Conservation (phyloP, 31 red algal species). For the Porphyra umbilicalis region DNA sequence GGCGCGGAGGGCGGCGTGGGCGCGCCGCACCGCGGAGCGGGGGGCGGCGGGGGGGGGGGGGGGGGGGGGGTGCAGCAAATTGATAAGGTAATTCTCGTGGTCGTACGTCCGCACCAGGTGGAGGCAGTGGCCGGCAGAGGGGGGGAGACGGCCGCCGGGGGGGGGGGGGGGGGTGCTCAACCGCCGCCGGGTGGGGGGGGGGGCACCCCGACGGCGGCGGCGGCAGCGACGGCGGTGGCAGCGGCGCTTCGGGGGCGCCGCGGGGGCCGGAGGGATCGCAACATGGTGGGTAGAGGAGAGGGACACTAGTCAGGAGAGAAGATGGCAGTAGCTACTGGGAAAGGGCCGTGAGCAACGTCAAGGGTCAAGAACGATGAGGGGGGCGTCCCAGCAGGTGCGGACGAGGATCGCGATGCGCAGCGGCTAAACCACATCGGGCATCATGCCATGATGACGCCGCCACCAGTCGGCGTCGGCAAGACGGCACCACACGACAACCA, state of each 20-base stretch:
- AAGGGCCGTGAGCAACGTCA: too few relatives aligned
- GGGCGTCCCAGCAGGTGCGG: too few relatives aligned
- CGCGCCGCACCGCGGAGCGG: conserved; percentile 9
- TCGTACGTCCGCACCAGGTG: conserved; percentile 44
- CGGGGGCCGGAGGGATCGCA: neutral
- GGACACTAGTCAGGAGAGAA: too few relatives aligned
- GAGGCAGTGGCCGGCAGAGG: conserved; percentile 35
- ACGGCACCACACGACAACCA: too few relatives aligned
- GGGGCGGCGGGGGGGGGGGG: neutral
- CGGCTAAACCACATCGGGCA: too few relatives aligned
- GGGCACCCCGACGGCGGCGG: neutral
- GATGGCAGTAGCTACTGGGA: too few relatives aligned
- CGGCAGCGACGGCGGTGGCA: neutral
- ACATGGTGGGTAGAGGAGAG: neutral
- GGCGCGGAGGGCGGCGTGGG: conserved; percentile 64
- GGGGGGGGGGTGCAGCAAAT: conserved; percentile 37
- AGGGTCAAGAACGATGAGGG: too few relatives aligned
- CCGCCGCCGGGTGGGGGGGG: neutral
- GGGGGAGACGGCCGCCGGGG: neutral
- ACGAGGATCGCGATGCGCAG: too few relatives aligned
- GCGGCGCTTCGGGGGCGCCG: neutral
- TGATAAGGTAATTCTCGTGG: conserved; percentile 79
- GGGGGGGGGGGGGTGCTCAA: neutral
- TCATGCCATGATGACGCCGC: too few relatives aligned
- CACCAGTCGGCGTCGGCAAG: too few relatives aligned